Conservation (phyloP, 805 yeast species). For the Suhomyces sp. region DNA sequence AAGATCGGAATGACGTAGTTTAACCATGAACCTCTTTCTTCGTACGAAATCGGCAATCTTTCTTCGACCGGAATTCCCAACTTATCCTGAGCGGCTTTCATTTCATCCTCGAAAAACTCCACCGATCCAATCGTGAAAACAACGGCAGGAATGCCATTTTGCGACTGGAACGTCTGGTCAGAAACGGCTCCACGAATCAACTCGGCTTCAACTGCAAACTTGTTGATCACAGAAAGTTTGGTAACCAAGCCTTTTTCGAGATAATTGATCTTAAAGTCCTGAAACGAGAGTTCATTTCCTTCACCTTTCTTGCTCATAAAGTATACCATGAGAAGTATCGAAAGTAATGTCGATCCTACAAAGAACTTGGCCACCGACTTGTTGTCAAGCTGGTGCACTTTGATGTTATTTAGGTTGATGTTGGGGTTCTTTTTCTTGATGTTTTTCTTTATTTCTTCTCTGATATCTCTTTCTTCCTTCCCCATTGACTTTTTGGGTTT, state of each 20-base stretch:
- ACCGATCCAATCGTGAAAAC: slow-evolving; percentile 86
- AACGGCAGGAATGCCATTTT: slow-evolving; percentile 45
- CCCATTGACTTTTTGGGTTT: slow-evolving; percentile 8
- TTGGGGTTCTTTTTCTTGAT: slow-evolving; percentile 29
- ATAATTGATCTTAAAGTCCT: slow-evolving; percentile 79
- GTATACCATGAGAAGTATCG: slow-evolving; percentile 20
- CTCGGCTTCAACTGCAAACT: slow-evolving; percentile 67
- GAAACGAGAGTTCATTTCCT: slow-evolving; percentile 52
- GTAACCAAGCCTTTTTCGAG: slow-evolving; percentile 77
- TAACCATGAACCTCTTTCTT: slow-evolving; percentile 63
- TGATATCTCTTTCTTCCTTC: slow-evolving; percentile 30
- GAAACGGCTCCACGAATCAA: slow-evolving; percentile 46
- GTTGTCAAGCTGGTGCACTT: slow-evolving; percentile 23
- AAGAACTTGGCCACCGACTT: slow-evolving; percentile 9
- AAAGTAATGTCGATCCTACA: slow-evolving; percentile 15
- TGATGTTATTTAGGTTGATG: slow-evolving; percentile 27
- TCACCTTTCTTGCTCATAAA: slow-evolving; percentile 12
- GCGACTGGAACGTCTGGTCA: slow-evolving; percentile 38
- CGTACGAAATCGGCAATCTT: slow-evolving; percentile 74
- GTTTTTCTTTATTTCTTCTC: slow-evolving; percentile 33
- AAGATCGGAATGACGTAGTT: slow-evolving; percentile 65
- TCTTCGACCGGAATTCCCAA: slow-evolving; percentile 65
- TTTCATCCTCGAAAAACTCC: slow-evolving; percentile 78
- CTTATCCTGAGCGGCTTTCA: slow-evolving; percentile 68
- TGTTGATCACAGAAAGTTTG: slow-evolving; percentile 69